Evolutionary conservation across 257 asterid species (phyloP), one percentile per base, ranked within the genome.

Genomic region (Solanum ossicruentum): DNA sequence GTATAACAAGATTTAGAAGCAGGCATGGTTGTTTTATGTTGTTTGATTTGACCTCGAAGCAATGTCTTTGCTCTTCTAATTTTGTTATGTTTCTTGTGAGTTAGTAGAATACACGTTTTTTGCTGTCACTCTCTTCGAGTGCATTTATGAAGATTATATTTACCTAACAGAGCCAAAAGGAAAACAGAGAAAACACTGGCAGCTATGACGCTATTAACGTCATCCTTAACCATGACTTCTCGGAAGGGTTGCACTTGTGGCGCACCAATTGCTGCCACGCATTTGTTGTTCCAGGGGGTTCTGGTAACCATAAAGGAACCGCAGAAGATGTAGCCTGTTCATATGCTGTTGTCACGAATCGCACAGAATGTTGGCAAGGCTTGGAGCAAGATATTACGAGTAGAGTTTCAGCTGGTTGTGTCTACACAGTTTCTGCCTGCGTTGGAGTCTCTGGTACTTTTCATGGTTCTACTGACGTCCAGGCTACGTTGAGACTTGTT

Each of bases 341-440:
- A 55, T 93, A 88, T 87, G 99, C 94, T 45, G 92, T 89, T 60
- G 72, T 94, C n/a, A 91, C 95, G 49, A 87, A 90, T 84, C 93
- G 98, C 55, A 91, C 75, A 80, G 97, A 94, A 84, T 65, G 86
- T 43, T 95, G 99, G 99, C 99, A 95, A 83, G 99, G 99, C 77
- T 92, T 95, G 81, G 98, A 93, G 86, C 98, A 95, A 92, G 95
- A 95, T 84, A 93, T 95, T 66, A 95, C 97, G 1, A 67, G 83
- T 82, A 86, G 91, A 91, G 90, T 94, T 81, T 88, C 91, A 26
- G 77, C 84, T 6, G 95, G 95, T 43, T 67, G 91, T 84, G 89
- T 91, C 82, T 94, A 92, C 73, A 88, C 26, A 3, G 93, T 94
- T 20, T 89, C 92, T 86, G 95, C 97, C 87, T 86, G 84, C 88